Percentiles rank a stretch among this genome's conserved stretches.
Conservation (phyloP, 257 asterid species). For the Cordia subcordata region DNA sequence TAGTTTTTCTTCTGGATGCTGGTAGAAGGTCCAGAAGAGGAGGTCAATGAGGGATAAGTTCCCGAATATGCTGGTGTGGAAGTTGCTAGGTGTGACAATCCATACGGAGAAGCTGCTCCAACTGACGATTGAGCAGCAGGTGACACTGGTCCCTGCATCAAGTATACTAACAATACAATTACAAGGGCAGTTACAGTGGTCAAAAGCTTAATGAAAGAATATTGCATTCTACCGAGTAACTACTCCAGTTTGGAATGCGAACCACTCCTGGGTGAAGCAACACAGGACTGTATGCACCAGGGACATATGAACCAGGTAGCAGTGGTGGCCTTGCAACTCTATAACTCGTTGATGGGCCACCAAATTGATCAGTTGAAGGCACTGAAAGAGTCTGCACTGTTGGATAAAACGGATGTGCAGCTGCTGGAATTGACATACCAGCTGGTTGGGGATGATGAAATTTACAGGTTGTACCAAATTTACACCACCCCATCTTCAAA, state of each 20-base stretch:
- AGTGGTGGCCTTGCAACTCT: constrained; percentile 69
- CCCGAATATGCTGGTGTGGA: constrained; percentile 79
- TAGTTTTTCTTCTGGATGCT: constrained; percentile 55
- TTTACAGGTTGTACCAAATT: constrained; percentile 84
- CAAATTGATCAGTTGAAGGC: constrained; percentile 47
- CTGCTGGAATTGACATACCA: constrained; percentile 49
- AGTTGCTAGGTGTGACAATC: constrained; percentile 69
- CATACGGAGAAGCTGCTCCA: constrained; percentile 55
- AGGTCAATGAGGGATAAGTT: constrained; percentile 51
- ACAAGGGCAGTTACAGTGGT: constrained; percentile 7
- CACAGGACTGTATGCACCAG: constrained; percentile 74
- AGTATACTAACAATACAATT: constrained; percentile 18
- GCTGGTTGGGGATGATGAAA: constrained; percentile 82
- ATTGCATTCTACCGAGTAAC: constrained; percentile 47
- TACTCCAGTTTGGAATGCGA: constrained; percentile 69
- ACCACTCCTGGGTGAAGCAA: constrained; percentile 71
- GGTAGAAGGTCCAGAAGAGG: constrained; percentile 61
- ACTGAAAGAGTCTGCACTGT: constrained; percentile 68
- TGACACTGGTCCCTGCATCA: constrained; percentile 54
- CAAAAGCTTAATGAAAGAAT: constrained; percentile 3
- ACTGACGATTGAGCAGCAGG: constrained; percentile 52
- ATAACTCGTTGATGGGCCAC: constrained; percentile 34
- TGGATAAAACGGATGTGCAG: constrained; percentile 91
- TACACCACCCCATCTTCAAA: constrained; percentile 94
- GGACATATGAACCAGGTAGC: constrained; percentile 60